These are phyloP conservation scores for Teunomyces tritomae DNA, from an alignment of 805 yeast genomes.

Conservation along the genomic window DNA sequence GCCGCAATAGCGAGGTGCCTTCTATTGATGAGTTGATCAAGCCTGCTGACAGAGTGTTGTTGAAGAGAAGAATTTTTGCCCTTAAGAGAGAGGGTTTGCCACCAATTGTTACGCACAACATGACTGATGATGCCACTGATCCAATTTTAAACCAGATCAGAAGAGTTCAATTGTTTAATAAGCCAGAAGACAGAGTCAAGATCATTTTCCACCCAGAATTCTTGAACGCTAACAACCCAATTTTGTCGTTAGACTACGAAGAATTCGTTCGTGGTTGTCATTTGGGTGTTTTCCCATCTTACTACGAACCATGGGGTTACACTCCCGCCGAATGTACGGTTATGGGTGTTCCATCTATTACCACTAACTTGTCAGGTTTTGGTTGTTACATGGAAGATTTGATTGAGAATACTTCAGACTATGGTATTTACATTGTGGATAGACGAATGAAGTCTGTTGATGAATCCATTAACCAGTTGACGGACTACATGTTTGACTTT, in stretches of 20 bases:
- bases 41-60: slow-evolving; percentile 81
- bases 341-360: slow-evolving; percentile 97
- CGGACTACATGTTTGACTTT: slow-evolving; percentile 87
- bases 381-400: slow-evolving; percentile 99
- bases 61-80: slow-evolving; percentile 91
- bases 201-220: slow-evolving; percentile 98
- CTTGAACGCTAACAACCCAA: slow-evolving; percentile 90
- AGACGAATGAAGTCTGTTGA: slow-evolving; percentile 89
- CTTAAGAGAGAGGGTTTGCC: slow-evolving; percentile 86
- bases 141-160: slow-evolving; percentile 91
- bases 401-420: slow-evolving; percentile 90
- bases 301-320: slow-evolving; percentile 99
- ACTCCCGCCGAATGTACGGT: slow-evolving; percentile 99
- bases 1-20: slow-evolving; percentile 52
- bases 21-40: slow-evolving; percentile 79
- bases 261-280: slow-evolving; percentile 98
- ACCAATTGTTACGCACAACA: slow-evolving; percentile 95
- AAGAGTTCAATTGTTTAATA: slow-evolving; percentile 85
- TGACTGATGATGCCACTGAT: slow-evolving; percentile 88
- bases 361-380: slow-evolving; percentile 93
- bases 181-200: slow-evolving; percentile 87
- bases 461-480: slow-evolving; percentile 87
- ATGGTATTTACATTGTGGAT: slow-evolving; percentile 96
- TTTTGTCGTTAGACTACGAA: slow-evolving; percentile 89
- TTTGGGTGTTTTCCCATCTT: slow-evolving; percentile 96